phyloP scores from a whole-genome alignment of 2,329 filamentous ascomycete genomes.

The Phialophora verrucosa region DNA sequence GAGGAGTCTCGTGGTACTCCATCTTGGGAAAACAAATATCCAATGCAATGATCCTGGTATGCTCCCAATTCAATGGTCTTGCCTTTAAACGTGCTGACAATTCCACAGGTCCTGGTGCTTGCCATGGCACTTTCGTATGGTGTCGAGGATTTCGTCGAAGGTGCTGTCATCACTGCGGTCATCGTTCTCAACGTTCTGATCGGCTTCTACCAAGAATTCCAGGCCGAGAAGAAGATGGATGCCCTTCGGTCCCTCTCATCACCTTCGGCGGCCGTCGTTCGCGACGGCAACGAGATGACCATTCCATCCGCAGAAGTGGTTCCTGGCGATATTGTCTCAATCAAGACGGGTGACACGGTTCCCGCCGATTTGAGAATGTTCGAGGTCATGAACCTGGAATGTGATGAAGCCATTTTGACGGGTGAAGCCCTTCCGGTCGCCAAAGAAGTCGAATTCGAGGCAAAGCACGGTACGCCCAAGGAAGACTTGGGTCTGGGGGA shows the following conservation, averaged over 20 bases:
- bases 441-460: conserved; percentile 53
- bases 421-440: conserved; percentile 66
- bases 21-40: conserved; percentile 60
- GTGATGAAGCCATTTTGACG: conserved; percentile 69
- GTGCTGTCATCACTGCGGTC: conserved; percentile 64
- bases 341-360: conserved; percentile 63
- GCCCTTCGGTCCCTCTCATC: conserved; percentile 62
- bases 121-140: conserved; percentile 70
- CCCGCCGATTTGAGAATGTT: conserved; percentile 63
- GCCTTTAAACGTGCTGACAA: conserved; percentile 21
- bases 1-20: conserved; percentile 54
- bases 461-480: conserved; percentile 39
- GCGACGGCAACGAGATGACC: conserved; percentile 60
- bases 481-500: conserved; percentile 59
- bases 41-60: conserved; percentile 62
- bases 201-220: conserved; percentile 66
- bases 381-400: conserved; percentile 72
- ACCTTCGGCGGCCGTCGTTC: conserved; percentile 61
- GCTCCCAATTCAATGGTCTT: conserved; percentile 21
- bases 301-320: conserved; percentile 64
- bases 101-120: conserved; percentile 61
- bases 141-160: conserved; percentile 63
- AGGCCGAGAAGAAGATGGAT: conserved; percentile 65
- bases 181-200: conserved; percentile 64
- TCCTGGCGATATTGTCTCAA: conserved; percentile 61